These are phyloP conservation scores for Byssoonygena ceratinophila DNA, from an alignment of 2,329 filamentous ascomycete species.

Conservation along the genomic window DNA sequence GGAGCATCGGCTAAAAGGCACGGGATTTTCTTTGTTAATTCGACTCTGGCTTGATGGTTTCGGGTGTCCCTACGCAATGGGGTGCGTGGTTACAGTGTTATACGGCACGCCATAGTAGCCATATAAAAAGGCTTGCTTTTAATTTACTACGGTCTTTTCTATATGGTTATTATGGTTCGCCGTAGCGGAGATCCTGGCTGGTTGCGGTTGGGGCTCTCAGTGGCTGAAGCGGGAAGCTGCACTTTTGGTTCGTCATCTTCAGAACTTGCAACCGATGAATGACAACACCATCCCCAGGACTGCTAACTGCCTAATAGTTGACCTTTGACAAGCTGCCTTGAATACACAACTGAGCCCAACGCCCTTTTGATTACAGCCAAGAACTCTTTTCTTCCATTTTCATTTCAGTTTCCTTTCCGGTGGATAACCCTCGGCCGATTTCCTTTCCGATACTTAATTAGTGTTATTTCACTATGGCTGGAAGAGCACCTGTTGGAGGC, in stretches of 20 bases:
- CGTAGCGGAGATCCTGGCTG: neutral
- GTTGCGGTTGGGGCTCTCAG: neutral
- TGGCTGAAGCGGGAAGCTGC: conserved; percentile 13
- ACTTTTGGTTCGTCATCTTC: conserved; percentile 11
- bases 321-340: neutral
- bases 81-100: too few species aligned
- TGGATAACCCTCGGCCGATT: neutral
- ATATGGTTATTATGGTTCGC: neutral
- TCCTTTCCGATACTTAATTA: neutral
- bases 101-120: too few species aligned
- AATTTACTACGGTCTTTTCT: too few species aligned
- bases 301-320: neutral
- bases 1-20: neutral
- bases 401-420: too few species aligned
- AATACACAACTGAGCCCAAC: neutral
- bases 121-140: too few species aligned
- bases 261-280: conserved; percentile 10
- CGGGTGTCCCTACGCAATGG: too few species aligned
- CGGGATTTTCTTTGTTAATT: too few species aligned
- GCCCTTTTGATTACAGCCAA: neutral
- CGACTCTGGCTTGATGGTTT: too few species aligned
- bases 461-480: conserved; percentile 54
- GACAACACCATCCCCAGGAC: neutral
- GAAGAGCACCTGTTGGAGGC: conserved; percentile 64
- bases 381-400: neutral